phyloP scores from a whole-genome alignment of 192 early-diverging fungal species.

The Coemansia reversa region DNA sequence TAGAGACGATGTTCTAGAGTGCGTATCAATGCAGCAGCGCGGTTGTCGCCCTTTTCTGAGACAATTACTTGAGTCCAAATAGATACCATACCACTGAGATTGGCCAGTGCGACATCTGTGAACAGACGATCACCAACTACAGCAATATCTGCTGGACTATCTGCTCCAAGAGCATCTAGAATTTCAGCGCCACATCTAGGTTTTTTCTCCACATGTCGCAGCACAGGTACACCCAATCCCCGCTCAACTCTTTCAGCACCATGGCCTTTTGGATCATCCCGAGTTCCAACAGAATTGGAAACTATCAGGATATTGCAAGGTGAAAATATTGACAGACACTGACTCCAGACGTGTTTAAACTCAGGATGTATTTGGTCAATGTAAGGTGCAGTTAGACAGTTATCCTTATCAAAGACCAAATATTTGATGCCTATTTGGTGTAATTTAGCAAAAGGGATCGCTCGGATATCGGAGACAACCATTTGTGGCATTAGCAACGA shows the following conservation, averaged over 20 bases:
- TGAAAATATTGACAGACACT: slow-evolving; percentile 64
- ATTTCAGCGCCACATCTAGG: slow-evolving; percentile 72
- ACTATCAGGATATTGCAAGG: slow-evolving; percentile 70
- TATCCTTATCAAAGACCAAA: slow-evolving; percentile 96
- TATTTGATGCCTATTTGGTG: slow-evolving; percentile 62
- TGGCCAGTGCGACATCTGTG: slow-evolving; percentile 86
- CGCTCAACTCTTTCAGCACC: slow-evolving; percentile 48
- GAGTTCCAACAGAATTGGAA: slow-evolving; percentile 89
- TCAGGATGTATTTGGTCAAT: slow-evolving; percentile 63
- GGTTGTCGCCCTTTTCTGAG: slow-evolving; percentile 75
- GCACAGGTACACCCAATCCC: slow-evolving; percentile 57
- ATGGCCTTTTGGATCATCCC: slow-evolving; percentile 61
- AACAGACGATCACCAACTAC: slow-evolving; percentile 86
- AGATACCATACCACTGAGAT: slow-evolving; percentile 67
- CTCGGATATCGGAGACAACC: slow-evolving; percentile 70
- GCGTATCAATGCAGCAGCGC: slow-evolving; percentile 55
- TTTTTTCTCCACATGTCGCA: slow-evolving; percentile 65
- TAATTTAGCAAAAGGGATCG: slow-evolving; percentile 64
- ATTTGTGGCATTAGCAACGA: slow-evolving; percentile 73
- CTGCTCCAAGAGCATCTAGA: slow-evolving; percentile 4
- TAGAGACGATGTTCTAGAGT: slow-evolving; percentile 26
- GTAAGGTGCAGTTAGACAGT: slow-evolving; percentile 90
- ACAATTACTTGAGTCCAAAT: slow-evolving; percentile 71
- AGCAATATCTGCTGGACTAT: slow-evolving; percentile 56
- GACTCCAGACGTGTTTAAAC: slow-evolving; percentile 67